phyloP scores from a whole-genome alignment of 2,329 filamentous ascomycete genomes.

The Clonostachys byssicola region DNA sequence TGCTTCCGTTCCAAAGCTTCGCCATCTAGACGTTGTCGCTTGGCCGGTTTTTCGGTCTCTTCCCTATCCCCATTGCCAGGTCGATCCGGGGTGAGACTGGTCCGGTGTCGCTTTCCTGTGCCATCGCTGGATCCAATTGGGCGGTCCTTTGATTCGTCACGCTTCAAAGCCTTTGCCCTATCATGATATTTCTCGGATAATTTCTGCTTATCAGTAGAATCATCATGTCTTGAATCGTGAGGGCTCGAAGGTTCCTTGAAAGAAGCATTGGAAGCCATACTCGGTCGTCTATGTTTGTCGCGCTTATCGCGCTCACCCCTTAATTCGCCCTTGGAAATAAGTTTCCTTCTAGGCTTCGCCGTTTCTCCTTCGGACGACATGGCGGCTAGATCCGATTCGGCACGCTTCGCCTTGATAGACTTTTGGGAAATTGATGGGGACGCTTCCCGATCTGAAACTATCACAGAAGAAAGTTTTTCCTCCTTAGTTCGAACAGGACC shows the following conservation, averaged over 20 bases:
- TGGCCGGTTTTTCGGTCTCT: conserved; percentile 42
- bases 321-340: conserved; percentile 59
- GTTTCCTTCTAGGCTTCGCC: conserved; percentile 56
- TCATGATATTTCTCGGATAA: conserved; percentile 53
- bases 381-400: conserved; percentile 48
- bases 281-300: conserved; percentile 54
- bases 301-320: conserved; percentile 56
- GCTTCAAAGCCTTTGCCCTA: conserved; percentile 55
- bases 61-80: conserved; percentile 50
- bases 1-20: conserved; percentile 45
- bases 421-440: conserved; percentile 45
- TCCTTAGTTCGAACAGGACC: conserved; percentile 50
- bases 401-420: conserved; percentile 43
- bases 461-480: conserved; percentile 39
- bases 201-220: conserved; percentile 41
- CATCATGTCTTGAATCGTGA: conserved; percentile 43
- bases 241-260: conserved; percentile 49
- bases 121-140: conserved; percentile 44
- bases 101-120: conserved; percentile 52
- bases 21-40: conserved; percentile 52
- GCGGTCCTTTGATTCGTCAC: conserved; percentile 56
- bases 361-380: conserved; percentile 54
- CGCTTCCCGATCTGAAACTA: conserved; percentile 47
- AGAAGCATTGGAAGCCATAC: conserved; percentile 52
- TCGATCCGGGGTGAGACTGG: conserved; percentile 53